A percentile compares a stretch with the other conserved stretches of the same genome.
Evolutionary conservation across 176 grass and related monocot species (phyloP).

Genomic region (Typha latifolia): DNA sequence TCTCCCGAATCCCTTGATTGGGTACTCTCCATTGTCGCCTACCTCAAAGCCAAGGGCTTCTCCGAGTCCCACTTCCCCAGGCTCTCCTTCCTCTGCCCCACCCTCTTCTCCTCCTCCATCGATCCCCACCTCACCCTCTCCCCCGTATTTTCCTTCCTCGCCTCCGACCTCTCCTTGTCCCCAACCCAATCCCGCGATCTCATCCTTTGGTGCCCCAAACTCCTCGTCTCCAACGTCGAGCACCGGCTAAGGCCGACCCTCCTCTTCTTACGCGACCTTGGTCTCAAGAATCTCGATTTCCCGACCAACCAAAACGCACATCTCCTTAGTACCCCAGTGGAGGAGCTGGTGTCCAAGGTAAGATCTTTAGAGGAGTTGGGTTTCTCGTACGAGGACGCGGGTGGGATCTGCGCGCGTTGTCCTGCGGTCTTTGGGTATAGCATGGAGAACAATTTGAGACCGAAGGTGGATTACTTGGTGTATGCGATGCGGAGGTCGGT

Average conservation of each 20-base stretch:
- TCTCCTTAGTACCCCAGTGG: no score
- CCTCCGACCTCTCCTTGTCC: slow-evolving; percentile 30
- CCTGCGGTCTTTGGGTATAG: slow-evolving; percentile 68
- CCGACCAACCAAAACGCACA: slow-evolving; percentile 4
- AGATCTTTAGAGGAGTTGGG: neutral
- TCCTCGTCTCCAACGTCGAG: slow-evolving; percentile 41
- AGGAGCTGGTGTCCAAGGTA: no score
- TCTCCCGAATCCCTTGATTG: neutral
- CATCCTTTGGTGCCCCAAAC: slow-evolving; percentile 42
- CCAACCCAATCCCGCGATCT: slow-evolving; percentile 28
- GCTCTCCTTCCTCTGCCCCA: slow-evolving; percentile 36
- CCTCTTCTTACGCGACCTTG: slow-evolving; percentile 37
- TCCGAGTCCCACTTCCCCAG: slow-evolving; percentile 34
- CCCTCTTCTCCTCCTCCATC: slow-evolving; percentile 41
- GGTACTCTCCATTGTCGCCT: slow-evolving; percentile 34
- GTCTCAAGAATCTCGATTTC: slow-evolving; percentile 24
- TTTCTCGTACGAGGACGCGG: slow-evolving; percentile 34
- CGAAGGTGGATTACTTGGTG: slow-evolving; percentile 48
- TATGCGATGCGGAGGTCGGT: slow-evolving; percentile 28
- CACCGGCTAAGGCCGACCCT: slow-evolving; percentile 47
- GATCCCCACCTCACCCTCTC: slow-evolving; percentile 12
- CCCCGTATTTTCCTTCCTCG: slow-evolving; percentile 26
- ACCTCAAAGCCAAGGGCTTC: slow-evolving; percentile 50
- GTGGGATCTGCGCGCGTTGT: slow-evolving; percentile 32
- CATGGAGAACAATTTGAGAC: slow-evolving; percentile 52